phyloP scores from a whole-genome alignment of 306 rosid species.

The Corylus americana region DNA sequence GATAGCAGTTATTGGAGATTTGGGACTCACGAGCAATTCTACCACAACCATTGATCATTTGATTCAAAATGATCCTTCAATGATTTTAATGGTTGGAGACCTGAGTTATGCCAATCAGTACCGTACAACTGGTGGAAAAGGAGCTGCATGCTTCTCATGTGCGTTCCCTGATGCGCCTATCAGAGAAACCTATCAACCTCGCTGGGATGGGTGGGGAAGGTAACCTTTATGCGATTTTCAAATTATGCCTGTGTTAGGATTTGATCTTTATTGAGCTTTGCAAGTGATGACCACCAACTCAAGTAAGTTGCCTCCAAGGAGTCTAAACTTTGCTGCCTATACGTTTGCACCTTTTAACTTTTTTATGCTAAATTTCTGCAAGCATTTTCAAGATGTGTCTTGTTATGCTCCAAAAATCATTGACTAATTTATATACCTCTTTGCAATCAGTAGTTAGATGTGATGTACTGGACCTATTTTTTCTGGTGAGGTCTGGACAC shows the following conservation, averaged over 20 bases:
- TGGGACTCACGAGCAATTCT: slow-evolving; percentile 88
- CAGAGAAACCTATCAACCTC: slow-evolving; percentile 91
- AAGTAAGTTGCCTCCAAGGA: no score
- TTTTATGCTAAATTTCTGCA: neutral
- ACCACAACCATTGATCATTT: slow-evolving; percentile 78
- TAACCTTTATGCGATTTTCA: slow-evolving; percentile 29
- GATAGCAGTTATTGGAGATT: slow-evolving; percentile 83
- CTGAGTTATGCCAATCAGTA: slow-evolving; percentile 81
- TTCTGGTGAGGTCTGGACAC: neutral
- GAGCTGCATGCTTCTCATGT: slow-evolving; percentile 77
- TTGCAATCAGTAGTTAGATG: neutral
- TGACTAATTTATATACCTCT: neutral
- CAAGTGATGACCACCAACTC: no score
- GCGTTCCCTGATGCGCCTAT: slow-evolving; percentile 86
- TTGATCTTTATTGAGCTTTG: no score
- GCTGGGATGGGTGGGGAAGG: slow-evolving; percentile 99
- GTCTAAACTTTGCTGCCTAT: no score
- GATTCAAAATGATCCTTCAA: slow-evolving; percentile 74
- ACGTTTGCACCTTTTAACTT: neutral
- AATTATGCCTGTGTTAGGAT: neutral
- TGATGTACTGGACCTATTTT: neutral
- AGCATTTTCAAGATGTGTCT: neutral
- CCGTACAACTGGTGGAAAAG: slow-evolving; percentile 87
- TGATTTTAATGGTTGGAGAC: slow-evolving; percentile 83
- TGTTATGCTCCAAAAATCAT: neutral